Conservation (phyloP, 306 rosid species). For the Malus fusca region DNA sequence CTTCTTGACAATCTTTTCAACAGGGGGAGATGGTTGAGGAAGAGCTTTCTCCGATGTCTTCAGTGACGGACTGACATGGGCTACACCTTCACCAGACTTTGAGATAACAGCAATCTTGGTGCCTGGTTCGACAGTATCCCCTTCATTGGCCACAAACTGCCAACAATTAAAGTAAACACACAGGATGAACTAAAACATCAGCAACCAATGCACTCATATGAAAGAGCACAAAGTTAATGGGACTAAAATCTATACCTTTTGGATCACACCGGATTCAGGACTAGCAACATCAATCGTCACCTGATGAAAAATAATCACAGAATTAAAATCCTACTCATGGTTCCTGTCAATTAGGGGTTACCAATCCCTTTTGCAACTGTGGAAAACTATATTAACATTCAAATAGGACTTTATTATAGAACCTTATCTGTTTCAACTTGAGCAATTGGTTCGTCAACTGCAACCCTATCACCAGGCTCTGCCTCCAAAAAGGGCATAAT, state of each 20-base stretch:
- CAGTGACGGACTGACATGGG: slow-evolving; percentile 70
- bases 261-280: slow-evolving; percentile 70
- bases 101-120: slow-evolving; percentile 78
- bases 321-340: background rate
- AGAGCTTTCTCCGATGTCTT: slow-evolving; percentile 37
- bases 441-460: slow-evolving; percentile 74
- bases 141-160: slow-evolving; percentile 76
- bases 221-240: background rate
- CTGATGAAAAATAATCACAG: slow-evolving; percentile 29
- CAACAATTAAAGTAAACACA: slow-evolving; percentile 7
- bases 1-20: slow-evolving; percentile 36
- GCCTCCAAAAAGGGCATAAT: slow-evolving; percentile 25
- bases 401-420: slow-evolving; percentile 7
- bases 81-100: slow-evolving; percentile 64
- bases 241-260: slow-evolving; percentile 37
- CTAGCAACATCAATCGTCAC: slow-evolving; percentile 83
- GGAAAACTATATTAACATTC: slow-evolving; percentile 16
- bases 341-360: background rate
- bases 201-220: background rate
- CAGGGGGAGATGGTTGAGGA: slow-evolving; percentile 32
- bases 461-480: slow-evolving; percentile 73
- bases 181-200: slow-evolving; percentile 8
- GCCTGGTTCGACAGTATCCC: slow-evolving; percentile 83
- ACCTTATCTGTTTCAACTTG: slow-evolving; percentile 90
- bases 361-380: background rate